Conservation (phyloP, 2,329 filamentous ascomycete genomes). For the Triangularia verruculosa region DNA sequence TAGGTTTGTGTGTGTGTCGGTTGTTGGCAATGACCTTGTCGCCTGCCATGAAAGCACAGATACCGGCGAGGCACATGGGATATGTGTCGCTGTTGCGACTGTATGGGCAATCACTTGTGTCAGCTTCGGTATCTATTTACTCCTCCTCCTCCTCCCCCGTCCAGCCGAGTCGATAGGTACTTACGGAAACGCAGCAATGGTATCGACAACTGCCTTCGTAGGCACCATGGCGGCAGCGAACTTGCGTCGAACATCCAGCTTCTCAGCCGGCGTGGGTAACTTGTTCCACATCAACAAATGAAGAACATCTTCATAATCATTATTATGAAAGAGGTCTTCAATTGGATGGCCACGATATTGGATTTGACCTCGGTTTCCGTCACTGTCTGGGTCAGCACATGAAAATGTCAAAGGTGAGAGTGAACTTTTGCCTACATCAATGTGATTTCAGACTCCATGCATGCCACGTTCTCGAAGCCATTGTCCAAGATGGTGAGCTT, state of each 20-base stretch:
- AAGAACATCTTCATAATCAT: slow-evolving; percentile 8
- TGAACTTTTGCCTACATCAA: neutral
- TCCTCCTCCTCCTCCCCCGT: no score
- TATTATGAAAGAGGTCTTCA: slow-evolving; percentile 2
- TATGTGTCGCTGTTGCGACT: slow-evolving; percentile 4
- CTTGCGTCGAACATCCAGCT: neutral
- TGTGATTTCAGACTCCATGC: slow-evolving; percentile 10
- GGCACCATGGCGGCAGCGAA: slow-evolving; percentile 1
- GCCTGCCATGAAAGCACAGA: slow-evolving; percentile 4
- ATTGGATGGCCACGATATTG: slow-evolving; percentile 7
- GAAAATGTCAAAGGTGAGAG: neutral
- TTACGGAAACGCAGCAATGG: slow-evolving; percentile 9
- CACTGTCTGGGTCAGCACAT: neutral
- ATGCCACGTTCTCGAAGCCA: slow-evolving; percentile 5
- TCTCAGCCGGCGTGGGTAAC: neutral
- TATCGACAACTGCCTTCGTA: neutral
- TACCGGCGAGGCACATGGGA: slow-evolving; percentile 8
- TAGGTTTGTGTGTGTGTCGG: neutral
- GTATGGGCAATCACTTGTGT: neutral
- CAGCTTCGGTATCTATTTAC: neutral
- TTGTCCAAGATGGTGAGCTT: slow-evolving; percentile 3
- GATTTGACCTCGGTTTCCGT: slow-evolving; percentile 6
- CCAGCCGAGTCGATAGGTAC: neutral
- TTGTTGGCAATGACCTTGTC: slow-evolving; percentile 1
- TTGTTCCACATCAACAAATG: slow-evolving; percentile 7